These are phyloP conservation scores for Cladophialophora exuberans DNA, from an alignment of 2,329 filamentous ascomycete genomes.

Conservation along the genomic window DNA sequence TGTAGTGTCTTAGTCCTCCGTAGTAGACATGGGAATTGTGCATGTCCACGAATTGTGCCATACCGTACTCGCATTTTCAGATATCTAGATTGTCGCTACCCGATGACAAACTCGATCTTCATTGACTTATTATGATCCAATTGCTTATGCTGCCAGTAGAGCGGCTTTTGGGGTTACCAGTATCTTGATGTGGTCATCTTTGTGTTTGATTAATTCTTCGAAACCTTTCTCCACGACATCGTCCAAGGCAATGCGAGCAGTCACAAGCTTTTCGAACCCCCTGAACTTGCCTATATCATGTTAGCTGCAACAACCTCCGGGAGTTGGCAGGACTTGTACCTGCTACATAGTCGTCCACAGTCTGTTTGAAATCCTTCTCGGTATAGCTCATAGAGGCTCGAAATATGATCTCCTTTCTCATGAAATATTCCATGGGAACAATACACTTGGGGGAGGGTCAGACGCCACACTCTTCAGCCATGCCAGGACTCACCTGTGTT, in stretches of 20 bases:
- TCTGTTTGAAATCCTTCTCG: constrained; percentile 39
- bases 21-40: no score
- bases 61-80: no score
- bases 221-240: constrained; percentile 39
- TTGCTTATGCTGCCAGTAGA: constrained; percentile 9
- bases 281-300: constrained; percentile 37
- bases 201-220: constrained; percentile 38
- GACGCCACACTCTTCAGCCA: not conserved
- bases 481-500: constrained; percentile 1
- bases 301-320: not conserved
- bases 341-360: constrained; percentile 34
- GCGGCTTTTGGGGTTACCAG: constrained; percentile 34
- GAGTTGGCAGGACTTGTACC: not conserved
- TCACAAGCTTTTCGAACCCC: constrained; percentile 39
- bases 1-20: no score
- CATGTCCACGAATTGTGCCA: no score
- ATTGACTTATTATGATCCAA: no score
- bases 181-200: constrained; percentile 43
- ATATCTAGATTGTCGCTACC: no score
- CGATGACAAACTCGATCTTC: no score
- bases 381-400: constrained; percentile 39
- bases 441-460: constrained; percentile 25
- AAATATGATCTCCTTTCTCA: constrained; percentile 39
- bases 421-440: constrained; percentile 34
- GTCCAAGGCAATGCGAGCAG: constrained; percentile 39